Base-by-base conservation (phyloP, 2,329 filamentous ascomycete species). In the Clarireedia paspali region DNA sequence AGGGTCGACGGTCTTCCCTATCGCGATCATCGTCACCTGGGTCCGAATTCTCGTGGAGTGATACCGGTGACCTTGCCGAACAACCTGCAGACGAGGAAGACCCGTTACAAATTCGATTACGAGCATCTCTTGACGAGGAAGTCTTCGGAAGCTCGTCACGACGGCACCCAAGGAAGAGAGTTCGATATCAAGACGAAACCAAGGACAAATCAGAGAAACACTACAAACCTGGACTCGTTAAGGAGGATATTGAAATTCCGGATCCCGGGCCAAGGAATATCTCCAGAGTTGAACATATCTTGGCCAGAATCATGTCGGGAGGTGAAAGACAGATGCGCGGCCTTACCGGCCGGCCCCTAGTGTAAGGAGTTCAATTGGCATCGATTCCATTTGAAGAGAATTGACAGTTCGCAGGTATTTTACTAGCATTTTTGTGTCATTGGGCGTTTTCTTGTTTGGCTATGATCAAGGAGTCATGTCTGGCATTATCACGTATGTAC, bases 401-500 rank as follows among this genome's bases (percentile, higher is more conserved):
- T 59, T 65, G 49, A 58, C 53, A 4, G 23, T 50, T 47, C 44
- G 14, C 67, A 95, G 91, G 62, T 96, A 96, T 71, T 96, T 96
- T 70, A 96, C 91, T 49, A 96, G 89, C 73, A 87, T 96, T 47
- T 89, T 92, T 69, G 88, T 92, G 59, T 91, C 88, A 57, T 74
- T 94, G 67, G 89, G 89, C 52, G 89, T 95, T 26, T 95, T 95
- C 68, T 76, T 95, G 20, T 95, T 95, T 68, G 89, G 89, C 61
- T 94, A 94, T 77, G 89, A 94, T 71, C 89, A 94, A 71, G 89
- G 89, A 66, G 89, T 94, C 62, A 94, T 94, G 89, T 92, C 88
- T 60, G 80, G 81, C 62, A 81, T 82, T 62, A 85, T 87, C 67
- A 87, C 83, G 83, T 81, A 74, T 57, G 74, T 70, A 17, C 15